Evolutionary conservation across 2,329 filamentous ascomycete species (phyloP), one percentile per base, ranked within the genome.

Genomic region (Botrytis sinoallii): DNA sequence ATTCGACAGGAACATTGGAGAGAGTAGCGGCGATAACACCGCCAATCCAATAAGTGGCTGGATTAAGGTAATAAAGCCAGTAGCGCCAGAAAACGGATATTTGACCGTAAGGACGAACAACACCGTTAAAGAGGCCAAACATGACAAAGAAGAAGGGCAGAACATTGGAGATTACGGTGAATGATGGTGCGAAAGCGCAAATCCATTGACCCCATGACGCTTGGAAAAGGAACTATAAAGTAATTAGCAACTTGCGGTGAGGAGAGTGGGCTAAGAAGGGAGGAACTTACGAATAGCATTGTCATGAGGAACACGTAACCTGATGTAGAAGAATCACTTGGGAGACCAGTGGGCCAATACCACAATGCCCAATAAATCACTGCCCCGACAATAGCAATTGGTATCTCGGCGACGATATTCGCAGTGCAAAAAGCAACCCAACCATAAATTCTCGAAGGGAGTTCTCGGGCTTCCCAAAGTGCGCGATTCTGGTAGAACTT

Each of bases 281-380:
- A 42, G 6, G 4, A 10, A 75, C 77, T 74, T 74, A 78, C 77
- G 84, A 94, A 94, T 0, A 95, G 86, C 79, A 95, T 84, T 0
- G 88, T 88, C 91, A 96, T 94, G 40, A 95, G 83, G 84, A 92
- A 95, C 25, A 91, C 88, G 81, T 95, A 95, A 20, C 93, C 93
- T 0, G 92, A 88, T 0, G 88, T 88, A 1, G 86, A 86, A 48
- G 88, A 87, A 75, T 92, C 88, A 0, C 86, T 86, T 0, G 92
- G 91, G 1, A 95, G 84, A 0, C 93, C 93, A 0, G 90, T 88
- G 0, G 92, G 88, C 81, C 88, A 95, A 83, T 95, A 95, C 92
- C 92, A 95, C 0, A 93, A 83, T 0, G 90, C 82, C 85, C 88
- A 95, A 84, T 94, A 95, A 32, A 95, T 81, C 1, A 91, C 84